Conservation (phyloP, 1,139 yeast genomes). For the Blastobotrys arbuscula region DNA sequence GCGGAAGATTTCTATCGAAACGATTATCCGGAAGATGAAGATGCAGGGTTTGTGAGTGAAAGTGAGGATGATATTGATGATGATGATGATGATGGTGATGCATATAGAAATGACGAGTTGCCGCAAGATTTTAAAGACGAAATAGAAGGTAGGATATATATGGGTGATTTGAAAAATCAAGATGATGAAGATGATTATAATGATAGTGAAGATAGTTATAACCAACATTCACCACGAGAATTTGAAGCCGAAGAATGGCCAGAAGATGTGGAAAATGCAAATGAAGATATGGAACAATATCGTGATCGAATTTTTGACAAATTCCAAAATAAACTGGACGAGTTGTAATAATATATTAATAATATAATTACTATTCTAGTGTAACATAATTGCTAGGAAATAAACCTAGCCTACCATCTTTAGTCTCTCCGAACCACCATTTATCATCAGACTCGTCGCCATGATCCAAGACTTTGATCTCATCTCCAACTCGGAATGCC, state of each 20-base stretch:
- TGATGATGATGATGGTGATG: conserved; percentile 20
- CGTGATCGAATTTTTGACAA: conserved; percentile 26
- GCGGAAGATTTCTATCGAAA: conserved; percentile 85
- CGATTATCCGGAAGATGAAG: conserved; percentile 90
- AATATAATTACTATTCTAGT: background rate
- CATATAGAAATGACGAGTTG: conserved; percentile 1
- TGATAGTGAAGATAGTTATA: conserved; percentile 10
- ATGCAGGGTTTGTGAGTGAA: conserved; percentile 17
- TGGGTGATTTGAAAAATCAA: conserved; percentile 11
- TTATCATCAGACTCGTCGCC: conserved; percentile 37
- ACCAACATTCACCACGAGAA: conserved; percentile 4
- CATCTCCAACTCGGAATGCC: conserved; percentile 45
- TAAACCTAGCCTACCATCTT: conserved; percentile 43
- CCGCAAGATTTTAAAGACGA: conserved; percentile 8
- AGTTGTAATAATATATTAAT: background rate
- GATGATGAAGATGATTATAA: conserved; percentile 20
- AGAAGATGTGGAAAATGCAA: conserved; percentile 16
- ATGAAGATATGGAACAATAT: conserved; percentile 27
- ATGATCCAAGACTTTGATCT: conserved; percentile 41
- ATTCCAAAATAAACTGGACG: conserved; percentile 16
- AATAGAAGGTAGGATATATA: conserved; percentile 12
- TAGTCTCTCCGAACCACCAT: conserved; percentile 59
- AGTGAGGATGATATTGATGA: conserved; percentile 6
- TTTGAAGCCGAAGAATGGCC: conserved; percentile 7
- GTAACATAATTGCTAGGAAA: conserved; percentile 54